Evolutionary conservation across 2,329 filamentous ascomycete species (phyloP).

Genomic region (Botrytis squamosa): DNA sequence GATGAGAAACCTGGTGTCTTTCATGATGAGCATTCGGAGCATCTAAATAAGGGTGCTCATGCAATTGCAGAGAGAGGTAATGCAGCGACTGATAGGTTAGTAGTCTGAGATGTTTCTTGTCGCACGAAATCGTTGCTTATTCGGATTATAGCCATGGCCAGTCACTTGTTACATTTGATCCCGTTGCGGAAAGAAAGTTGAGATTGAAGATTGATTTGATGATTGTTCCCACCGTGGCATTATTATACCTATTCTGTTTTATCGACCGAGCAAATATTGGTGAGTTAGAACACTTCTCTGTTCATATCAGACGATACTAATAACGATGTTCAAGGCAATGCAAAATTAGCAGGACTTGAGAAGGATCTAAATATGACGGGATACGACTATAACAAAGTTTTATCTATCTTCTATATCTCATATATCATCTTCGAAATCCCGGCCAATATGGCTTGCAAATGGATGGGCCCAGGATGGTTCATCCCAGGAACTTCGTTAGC

Average conservation of each 20-base stretch:
- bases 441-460: conserved; percentile 66
- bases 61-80: conserved; percentile 34
- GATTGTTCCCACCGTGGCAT: conserved; percentile 62
- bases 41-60: conserved; percentile 24
- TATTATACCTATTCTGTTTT: conserved; percentile 72
- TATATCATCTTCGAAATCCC: conserved; percentile 74
- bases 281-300: conserved; percentile 37
- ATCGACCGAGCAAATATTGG: conserved; percentile 74
- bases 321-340: conserved; percentile 54
- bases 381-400: conserved; percentile 67
- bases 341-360: conserved; percentile 63
- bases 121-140: conserved; percentile 42
- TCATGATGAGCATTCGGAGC: conserved; percentile 25
- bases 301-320: not conserved
- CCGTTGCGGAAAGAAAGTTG: conserved; percentile 55
- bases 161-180: conserved; percentile 47
- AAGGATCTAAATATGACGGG: conserved; percentile 57
- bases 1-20: conserved; percentile 23
- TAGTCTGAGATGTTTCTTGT: not conserved
- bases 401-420: conserved; percentile 69
- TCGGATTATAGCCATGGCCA: conserved; percentile 26
- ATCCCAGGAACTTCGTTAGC: conserved; percentile 60
- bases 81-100: conserved; percentile 35
- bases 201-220: conserved; percentile 64
- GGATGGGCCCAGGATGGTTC: conserved; percentile 70